Base-by-base conservation (phyloP, 345 rosid species). In the Draba incana region DNA sequence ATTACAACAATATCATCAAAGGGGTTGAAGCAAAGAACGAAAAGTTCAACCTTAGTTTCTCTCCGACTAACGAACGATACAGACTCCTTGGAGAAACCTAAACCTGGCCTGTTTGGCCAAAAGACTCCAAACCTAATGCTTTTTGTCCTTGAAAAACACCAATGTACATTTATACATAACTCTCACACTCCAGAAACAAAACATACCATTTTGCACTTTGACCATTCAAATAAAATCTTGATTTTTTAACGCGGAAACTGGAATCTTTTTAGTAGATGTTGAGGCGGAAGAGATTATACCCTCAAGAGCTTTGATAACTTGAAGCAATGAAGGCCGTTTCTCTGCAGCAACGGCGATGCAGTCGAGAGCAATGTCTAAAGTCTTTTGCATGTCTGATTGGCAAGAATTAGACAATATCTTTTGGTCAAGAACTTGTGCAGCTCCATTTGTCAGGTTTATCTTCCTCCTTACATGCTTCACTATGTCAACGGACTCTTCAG, bases 391-490 rank as follows among this genome's bases (percentile, higher is more conserved):
- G 54, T 82, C 88, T 71, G 75, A 71, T 35, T 80, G 84, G 61
- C 79, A 72, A 54, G 68, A 68, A 64, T 64, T 49, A 10, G 68
- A 67, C 8, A 82, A 77, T 71, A 90, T 82, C 64, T 77, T 86
- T 4, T 86, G 79, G 75, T 92, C 98, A 25, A 93, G 82, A 77
- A 90, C 89, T 72, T 82, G 84, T 10, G 66, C 48, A 42, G 86
- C 88, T 16, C 98, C 98, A 14, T 86, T 78, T 6, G 81, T 75
- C 52, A 93, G 77, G 85, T 93, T 90, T 79, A 93, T 87, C 80
- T 84, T 93, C 77, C 98, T 79, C 37, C 98, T 78, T 47, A 93
- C 96, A 88, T 86, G 88, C 75, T 81, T 93, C 84, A 90, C 87
- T 4, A 93, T 77, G 56, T 90, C 96, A 38, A 88, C 70, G 15